Base-by-base conservation (phyloP, 2,329 filamentous ascomycete species). In the Colletotrichum orbiculare region DNA sequence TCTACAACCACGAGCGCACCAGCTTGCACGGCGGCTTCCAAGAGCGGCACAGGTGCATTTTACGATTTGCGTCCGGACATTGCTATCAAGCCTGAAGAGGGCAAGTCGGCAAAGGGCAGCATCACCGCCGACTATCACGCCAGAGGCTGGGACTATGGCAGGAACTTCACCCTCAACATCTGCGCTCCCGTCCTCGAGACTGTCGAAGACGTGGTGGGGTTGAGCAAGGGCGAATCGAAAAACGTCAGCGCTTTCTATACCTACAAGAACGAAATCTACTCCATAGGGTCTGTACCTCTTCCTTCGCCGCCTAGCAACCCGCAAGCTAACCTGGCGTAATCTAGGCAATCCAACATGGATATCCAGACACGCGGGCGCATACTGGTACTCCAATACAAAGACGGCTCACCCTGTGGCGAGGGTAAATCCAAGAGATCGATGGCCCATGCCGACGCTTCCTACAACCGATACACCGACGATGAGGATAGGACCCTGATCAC, bases 81-180 rank as follows among this genome's bases (percentile, higher is more conserved):
- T 41, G 86, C 85, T 37, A 73, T 82, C 35, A 71, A 74, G 13
- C 73, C 78, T 5, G 75, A 79, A 25, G 79, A 84, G 49, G 81
- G 77, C 6, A 84, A 83, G 70, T 72, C 78, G 12, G 76, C 79
- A 66, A 80, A 79, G 67, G 78, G 78, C 12, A 75, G 74, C 35
- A 76, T 78, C 10, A 77, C 78, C 9, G 78, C 79, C 38, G 85
- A 88, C 73, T 89, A 89, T 75, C 83, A 87, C 68, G 88, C 90
- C 8, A 86, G 85, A 64, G 92, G 92, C 39, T 91, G 89, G 75
- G 92, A 95, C 77, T 92, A 94, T 70, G 88, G 87, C 68, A 87
- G 88, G 68, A 95, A 95, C 79, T 96, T 96, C 73, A 95, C 92
- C 2, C 74, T 95, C 71, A 96, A 96, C 78, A 89, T 96, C 71